Base-by-base conservation (phyloP, 768 basidiomycete species). In the Lentinula lateritia region DNA sequence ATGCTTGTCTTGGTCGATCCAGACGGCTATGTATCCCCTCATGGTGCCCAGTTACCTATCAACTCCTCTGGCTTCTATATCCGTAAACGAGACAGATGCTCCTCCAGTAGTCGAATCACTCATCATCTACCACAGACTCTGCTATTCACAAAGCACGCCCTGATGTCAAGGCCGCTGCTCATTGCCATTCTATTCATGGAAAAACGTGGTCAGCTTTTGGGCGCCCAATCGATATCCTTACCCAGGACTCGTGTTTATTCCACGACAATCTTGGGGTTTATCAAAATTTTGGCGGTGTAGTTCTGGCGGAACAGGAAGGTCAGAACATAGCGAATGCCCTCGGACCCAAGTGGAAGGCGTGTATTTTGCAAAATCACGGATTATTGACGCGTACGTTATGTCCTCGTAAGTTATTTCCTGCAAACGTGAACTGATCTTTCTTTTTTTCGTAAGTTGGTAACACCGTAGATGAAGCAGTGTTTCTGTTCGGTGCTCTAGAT, bases 121-220 rank as follows among this genome's bases (percentile, higher is more conserved):
- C 6, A 20, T 20, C 46, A 12, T 12, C 18, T 10, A 7, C 46
- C n/a, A 2, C 78, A 42, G 75, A 82, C 61, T 76, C 77, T 15
- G 73, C 75, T 1, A 73, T 82, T 46, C 82, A 80, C 63, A 66
- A 69, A 42, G 78, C 78, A 13, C 77, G 81, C 50, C 79, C 81
- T 6, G 80, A 83, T 62, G 74, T 83, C 42, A 55, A 78, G 7
- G 76, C 77, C 55, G 78, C 78, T 7, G 79, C 79, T 0, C 81
- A 83, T 65, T 78, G 78, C 12, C 80, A 82, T 65, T 78, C 80
- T 9, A 69, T 76, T 7, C 71, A 78, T 66, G 83, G 81, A 36
- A 82, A 79, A 64, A 78, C 80, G 0, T 84, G 79, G 69, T 78
- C 78, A 7, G 70, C 78, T 10, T 74, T 82, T 34, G 80, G 80